Evolutionary conservation across 192 early-diverging fungal genomes (phyloP).

Genomic region (Paraglomus brasilianum): DNA sequence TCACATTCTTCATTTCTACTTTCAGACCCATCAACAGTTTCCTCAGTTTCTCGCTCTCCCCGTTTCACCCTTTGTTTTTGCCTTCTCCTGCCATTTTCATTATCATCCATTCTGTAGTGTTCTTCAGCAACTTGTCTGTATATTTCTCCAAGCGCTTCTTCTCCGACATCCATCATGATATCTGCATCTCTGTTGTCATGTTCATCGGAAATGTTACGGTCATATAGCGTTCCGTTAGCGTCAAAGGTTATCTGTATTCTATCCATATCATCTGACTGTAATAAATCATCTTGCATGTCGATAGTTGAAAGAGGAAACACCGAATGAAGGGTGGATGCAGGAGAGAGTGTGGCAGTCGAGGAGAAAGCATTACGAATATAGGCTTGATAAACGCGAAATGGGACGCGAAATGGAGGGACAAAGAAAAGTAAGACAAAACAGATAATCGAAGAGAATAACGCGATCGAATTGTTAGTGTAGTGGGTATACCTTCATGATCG

Average conservation of each 20-base stretch:
- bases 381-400: slow-evolving; percentile 7
- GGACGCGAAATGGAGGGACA: background rate
- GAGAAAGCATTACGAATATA: background rate
- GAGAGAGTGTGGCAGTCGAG: background rate
- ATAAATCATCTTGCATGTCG: slow-evolving; percentile 12
- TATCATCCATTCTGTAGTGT: background rate
- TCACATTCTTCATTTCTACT: background rate
- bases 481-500: background rate
- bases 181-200: background rate
- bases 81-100: background rate
- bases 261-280: slow-evolving; percentile 17
- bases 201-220: background rate
- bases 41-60: background rate
- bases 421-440: background rate
- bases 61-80: background rate
- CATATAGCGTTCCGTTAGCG: slow-evolving; percentile 21
- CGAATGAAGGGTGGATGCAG: background rate
- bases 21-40: slow-evolving; percentile 1
- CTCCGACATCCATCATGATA: no score
- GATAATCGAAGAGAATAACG: background rate
- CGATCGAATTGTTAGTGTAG: background rate
- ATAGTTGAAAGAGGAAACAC: background rate
- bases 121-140: slow-evolving; percentile 19
- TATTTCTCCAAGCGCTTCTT: background rate
- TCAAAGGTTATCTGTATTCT: slow-evolving; percentile 30